phyloP scores from a whole-genome alignment of 2,329 filamentous ascomycete species.

The Pleurostoma richardsiae region DNA sequence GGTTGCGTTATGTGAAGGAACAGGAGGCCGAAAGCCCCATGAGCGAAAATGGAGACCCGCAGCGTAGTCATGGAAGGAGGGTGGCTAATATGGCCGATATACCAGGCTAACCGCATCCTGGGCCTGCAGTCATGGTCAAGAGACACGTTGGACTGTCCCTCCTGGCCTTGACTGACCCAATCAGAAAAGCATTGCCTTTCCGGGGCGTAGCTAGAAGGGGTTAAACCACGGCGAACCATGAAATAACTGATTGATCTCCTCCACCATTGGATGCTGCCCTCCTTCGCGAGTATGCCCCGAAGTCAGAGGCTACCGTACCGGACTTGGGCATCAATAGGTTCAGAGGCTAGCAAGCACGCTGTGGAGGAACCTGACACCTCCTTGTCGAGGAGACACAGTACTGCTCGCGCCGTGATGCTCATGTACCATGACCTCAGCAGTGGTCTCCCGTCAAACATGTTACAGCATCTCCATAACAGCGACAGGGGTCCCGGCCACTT shows the following conservation, averaged over 20 bases:
- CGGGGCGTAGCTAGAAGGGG: constrained; percentile 10
- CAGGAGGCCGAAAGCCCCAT: background rate
- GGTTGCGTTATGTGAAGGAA: background rate
- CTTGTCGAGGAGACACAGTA: too few species aligned
- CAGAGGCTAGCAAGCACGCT: background rate
- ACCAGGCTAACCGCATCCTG: constrained; percentile 13
- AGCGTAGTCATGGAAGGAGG: constrained; percentile 1
- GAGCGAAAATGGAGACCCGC: constrained; percentile 2
- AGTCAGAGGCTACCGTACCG: background rate
- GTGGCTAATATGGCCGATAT: constrained; percentile 5
- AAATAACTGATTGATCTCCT: constrained; percentile 3
- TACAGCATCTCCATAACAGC: background rate
- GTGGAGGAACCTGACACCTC: too few species aligned
- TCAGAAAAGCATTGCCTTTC: constrained; percentile 11
- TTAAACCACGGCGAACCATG: constrained; percentile 4
- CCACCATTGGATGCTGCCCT: constrained; percentile 5
- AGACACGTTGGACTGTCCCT: constrained; percentile 11
- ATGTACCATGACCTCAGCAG: too few species aligned
- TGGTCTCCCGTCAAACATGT: too few species aligned
- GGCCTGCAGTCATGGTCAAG: constrained; percentile 5
- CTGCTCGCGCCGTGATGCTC: too few species aligned
- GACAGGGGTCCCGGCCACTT: background rate
- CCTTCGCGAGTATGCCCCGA: background rate
- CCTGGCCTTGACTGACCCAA: constrained; percentile 9
- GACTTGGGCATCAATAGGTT: background rate